Base-by-base conservation (phyloP, 1,284 basidiomycete genomes). In the Boletus sp. region DNA sequence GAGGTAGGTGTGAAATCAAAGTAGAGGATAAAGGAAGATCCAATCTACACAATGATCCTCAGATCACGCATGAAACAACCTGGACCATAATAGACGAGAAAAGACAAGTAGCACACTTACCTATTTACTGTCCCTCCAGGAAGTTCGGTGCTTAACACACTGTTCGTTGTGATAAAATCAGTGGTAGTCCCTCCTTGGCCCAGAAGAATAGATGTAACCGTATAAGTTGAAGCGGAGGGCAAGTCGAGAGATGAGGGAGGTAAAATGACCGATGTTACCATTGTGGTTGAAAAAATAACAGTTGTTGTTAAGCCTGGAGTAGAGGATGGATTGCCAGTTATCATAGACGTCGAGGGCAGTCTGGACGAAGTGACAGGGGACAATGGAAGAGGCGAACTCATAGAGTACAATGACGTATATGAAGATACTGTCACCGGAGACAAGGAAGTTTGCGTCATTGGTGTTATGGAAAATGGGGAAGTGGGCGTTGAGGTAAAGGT, bases 61-160 rank as follows among this genome's bases (percentile, higher is more conserved):
- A 30, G 49, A 54, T 50, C 41, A 26, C 27, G 41, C 29, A 36
- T 42, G 19, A 40, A 49, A 34, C n/a, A 34, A 44, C 27, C 26
- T 4, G 17, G 39, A 33, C 39, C 30, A 35, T 35, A 33, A 46
- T 29, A 27, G 40, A 41, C 7, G 27, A 20, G 5, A 36, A n/a
- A 34, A 49, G 40, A 44, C 12, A 25, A 43, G 20, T 13, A 27
- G 4, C 4, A 10, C 19, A 44, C 66, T 46, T 40, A 67, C 62
- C 57, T 35, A 19, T 40, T 36, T 19, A 53, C 19, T 0, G 27
- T 6, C 0, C 23, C 48, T 38, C 37, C 46, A 14, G 58, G 44
- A 33, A 35, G 8, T 32, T 59, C 41, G 0, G 62, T 65, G 23
- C 64, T 68, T 33, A 68, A 49, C 17, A 48, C 53, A 7, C 44